A percentile compares a stretch with the other conserved stretches of the same genome.
These are phyloP conservation scores for Phallus indusiatus DNA, from an alignment of 768 basidiomycete genomes.

Conservation along the genomic window DNA sequence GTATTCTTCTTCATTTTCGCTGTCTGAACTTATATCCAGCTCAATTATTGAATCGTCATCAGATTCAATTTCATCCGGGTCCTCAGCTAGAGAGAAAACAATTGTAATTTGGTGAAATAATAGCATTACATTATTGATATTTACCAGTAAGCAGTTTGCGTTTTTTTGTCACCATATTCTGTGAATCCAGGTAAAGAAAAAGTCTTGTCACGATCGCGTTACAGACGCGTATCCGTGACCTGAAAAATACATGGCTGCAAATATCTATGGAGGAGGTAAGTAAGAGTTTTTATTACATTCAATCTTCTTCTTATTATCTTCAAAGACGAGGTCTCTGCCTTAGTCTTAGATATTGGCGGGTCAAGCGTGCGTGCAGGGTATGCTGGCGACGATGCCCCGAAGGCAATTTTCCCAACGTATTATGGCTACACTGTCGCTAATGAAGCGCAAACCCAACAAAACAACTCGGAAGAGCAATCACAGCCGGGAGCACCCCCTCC, in stretches of 20 bases:
- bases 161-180: slow-evolving; percentile 19
- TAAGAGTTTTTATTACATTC: not conserved
- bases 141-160: not conserved
- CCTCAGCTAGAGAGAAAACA: slow-evolving; percentile 20
- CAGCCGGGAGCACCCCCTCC: slow-evolving; percentile 21
- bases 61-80: slow-evolving; percentile 28
- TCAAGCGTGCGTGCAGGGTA: slow-evolving; percentile 90
- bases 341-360: slow-evolving; percentile 91
- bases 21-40: slow-evolving; percentile 34
- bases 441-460: slow-evolving; percentile 20
- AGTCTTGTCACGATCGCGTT: slow-evolving; percentile 4
- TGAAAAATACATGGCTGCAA: slow-evolving; percentile 25
- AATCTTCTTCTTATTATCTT: not conserved
- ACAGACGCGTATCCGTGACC: slow-evolving; percentile 19
- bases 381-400: slow-evolving; percentile 94
- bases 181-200: not conserved
- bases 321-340: slow-evolving; percentile 90
- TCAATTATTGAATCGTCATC: slow-evolving; percentile 65
- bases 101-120: not conserved
- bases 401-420: slow-evolving; percentile 80
- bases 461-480: not conserved
- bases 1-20: slow-evolving; percentile 26
- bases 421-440: slow-evolving; percentile 67
- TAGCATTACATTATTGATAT: too few species aligned
- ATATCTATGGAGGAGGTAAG: slow-evolving; percentile 70